Evolutionary conservation across 2,329 filamentous ascomycete genomes (phyloP), one percentile per base, ranked within the genome.

Genomic region (Colletotrichum chrysophilum): DNA sequence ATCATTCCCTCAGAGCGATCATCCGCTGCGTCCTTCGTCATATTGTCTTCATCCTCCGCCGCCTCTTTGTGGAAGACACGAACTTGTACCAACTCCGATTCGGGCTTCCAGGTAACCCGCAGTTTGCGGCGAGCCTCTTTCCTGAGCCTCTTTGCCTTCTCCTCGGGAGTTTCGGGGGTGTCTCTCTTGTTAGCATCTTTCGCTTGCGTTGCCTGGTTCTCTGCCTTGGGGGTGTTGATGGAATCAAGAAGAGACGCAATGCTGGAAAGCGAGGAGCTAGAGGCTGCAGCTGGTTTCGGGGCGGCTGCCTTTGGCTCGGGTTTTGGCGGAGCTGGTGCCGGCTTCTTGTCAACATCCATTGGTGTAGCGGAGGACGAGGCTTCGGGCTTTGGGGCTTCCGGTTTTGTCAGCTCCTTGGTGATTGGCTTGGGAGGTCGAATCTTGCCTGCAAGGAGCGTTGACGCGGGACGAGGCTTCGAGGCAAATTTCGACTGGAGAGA

Each of bases 1-100:
- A 93, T 92, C 87, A 94, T 92, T 65, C 94, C 93, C 80, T 95
- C 94, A 7, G 92, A 92, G 66, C 92, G 92, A 79, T 95, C 93
- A 81, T 96, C 94, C 34, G 90, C 90, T 5, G 93, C 93, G 82
- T 96, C 94, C 65, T 91, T 91, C 55, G 93, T 90, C 88, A 95
- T 92, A 80, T 92, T 93, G 71, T 89, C 88, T 73, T 92, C 88
- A 78, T 95, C 93, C 81, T 96, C 94, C 2, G 90, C 89, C 2
- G 91, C 92, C 76, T 95, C 93, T 79, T 95, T 94, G 70, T 92
- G 91, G 84, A 96, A 96, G 66, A 93, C 86, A 77, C 91, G 90
- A 70, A 95, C 87, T 78, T 94, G 87, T 2, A 92, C 92, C 34
- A 96, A 88, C 34, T 92, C 90, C 21, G 89, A 86, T 66, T 93